These are phyloP conservation scores for Mercurialis annua DNA, from an alignment of 345 rosid species.

Conservation along the genomic window DNA sequence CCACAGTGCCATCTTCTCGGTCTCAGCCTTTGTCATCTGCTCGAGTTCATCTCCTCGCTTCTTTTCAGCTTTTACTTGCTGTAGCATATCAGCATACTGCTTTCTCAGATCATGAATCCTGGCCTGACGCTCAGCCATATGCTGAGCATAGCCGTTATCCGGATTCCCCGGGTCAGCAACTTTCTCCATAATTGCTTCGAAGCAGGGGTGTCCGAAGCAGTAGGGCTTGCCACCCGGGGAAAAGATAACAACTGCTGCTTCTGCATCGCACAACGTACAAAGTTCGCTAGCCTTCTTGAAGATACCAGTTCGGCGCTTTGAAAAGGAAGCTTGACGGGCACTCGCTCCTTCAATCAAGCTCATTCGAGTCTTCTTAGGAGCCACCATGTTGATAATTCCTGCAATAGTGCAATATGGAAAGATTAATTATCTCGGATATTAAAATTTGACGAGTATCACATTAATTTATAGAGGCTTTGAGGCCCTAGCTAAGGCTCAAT, in stretches of 20 bases:
- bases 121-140: conserved; percentile 6
- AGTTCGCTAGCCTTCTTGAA: conserved; percentile 20
- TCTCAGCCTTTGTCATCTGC: neutral
- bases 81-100: conserved; percentile 1
- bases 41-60: neutral
- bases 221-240: conserved; percentile 4
- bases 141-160: neutral
- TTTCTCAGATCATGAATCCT: conserved; percentile 3
- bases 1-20: neutral
- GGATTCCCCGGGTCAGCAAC: neutral
- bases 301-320: neutral
- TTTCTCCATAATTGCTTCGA: neutral
- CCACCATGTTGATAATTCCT: neutral
- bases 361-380: conserved; percentile 2
- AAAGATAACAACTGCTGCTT: conserved; percentile 16
- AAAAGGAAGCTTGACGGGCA: neutral
- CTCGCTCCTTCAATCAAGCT: neutral
- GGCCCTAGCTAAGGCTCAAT: neutral
- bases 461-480: conserved; percentile 24
- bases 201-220: conserved; percentile 5
- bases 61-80: conserved; percentile 13
- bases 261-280: conserved; percentile 15
- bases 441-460: conserved; percentile 2
- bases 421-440: neutral
- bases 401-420: conserved; percentile 8